Evolutionary conservation across 331 rosid genomes (phyloP), one percentile per base, ranked within the genome.

Genomic region (Acacia pycnantha): DNA sequence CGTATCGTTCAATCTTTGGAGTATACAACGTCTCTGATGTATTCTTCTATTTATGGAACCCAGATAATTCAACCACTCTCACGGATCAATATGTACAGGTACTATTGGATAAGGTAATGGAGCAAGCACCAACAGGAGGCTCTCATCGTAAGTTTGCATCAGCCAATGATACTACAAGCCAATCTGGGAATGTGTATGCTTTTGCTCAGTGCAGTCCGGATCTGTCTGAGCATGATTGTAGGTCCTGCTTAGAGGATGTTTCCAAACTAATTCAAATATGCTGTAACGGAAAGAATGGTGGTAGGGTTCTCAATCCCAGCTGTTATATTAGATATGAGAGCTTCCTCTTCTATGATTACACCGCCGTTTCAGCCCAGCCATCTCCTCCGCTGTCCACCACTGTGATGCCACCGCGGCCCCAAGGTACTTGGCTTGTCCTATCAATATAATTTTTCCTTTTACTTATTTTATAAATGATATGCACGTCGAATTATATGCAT

Each of bases 241-340:
- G 8, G 37, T 62, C 19, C 19, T 62, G 68, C 21, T 62, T 62
- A 62, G 8, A 26, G 37, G 2, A 62, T 26, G 19, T 27, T 62
- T 27, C 3, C 21, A 0, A 0, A 1, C 0, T 1, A 62, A 62
- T 62, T 37, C 10, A 26, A 26, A 0, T 0, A 13, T 62, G 68
- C 15, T 62, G 68, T 27, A 1, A 62, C 1, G 40, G 21, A 62
- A 62, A 4, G 21, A 26, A 5, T 0, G 68, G 68, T 62, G 68
- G 37, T 11, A 62, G 21, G 68, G 68, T 27, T 24, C 0, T 61
- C 7, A 24, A 0, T 3, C 68, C 68, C 18, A 61, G 68, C 37
- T 61, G 68, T 18, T 24, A 27, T 62, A 27, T 62, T 62, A 62
- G 68, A 27, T 62, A 62, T 27, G 68, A 62, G 40, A 62, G 68